Evolutionary conservation across 306 rosid genomes (phyloP), one percentile per base, ranked within the genome.

Genomic region (Potentilla sterilis): DNA sequence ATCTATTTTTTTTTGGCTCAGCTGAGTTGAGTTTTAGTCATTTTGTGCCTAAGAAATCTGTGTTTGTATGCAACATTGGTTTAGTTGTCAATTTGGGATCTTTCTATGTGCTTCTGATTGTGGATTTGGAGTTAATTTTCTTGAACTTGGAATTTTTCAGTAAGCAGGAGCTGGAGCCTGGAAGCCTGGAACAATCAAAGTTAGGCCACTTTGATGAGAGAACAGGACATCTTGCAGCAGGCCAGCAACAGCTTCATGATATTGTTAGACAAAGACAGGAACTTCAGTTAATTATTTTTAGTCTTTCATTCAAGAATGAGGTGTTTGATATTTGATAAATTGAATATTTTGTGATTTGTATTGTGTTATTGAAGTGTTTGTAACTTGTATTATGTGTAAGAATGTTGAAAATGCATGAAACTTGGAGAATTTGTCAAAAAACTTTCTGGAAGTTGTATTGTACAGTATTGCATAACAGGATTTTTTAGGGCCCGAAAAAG

Each of bases 181-280:
- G 28, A 28, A 28, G 28, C 28, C 28, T 89, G 81, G 93, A 84
- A 43, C 87, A 80, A 19, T 69, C 85, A 12, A 92, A 89, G 81
- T 59, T 86, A 43, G 90, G 97, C 71, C 96, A 92, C 58, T 89
- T 92, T 0, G 96, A 92, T n/a, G 97, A 90, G 85, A 90, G 97
- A 81, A 90, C 98, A 70, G 87, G 96, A 89, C 65, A 85, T 88
- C 73, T 86, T 90, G 87, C 91, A 85, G 85, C 97, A 82, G 75
- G 28, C 28, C 28, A 28, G 28, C 28, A 28, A 28, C 88, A 85
- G 79, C 81, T 92, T 72, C 92, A 85, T 70, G 81, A 65, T 57
- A 79, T 88, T 75, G 78, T 86, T 34, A 90, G 99, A 75, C 97
- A 89, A 81, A 92, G 98, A 79, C 91, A 84, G 71, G 96, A 90